A percentile compares a stretch with the other conserved stretches of the same genome.
Conservation (phyloP, 2,329 filamentous ascomycete species). For the Daldinia sp. region DNA sequence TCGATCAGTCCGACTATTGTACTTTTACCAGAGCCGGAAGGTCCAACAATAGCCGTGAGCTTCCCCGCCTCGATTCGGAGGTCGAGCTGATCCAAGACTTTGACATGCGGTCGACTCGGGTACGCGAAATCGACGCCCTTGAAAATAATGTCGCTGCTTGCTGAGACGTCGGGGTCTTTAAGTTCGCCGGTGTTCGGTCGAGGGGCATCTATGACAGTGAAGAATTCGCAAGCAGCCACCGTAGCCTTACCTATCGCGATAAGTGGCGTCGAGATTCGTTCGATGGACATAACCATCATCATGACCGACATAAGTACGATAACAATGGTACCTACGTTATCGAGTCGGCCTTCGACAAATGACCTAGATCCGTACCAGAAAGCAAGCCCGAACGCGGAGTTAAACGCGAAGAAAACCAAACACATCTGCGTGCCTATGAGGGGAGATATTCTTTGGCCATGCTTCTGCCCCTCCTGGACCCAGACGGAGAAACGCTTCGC, state of each 20-base stretch:
- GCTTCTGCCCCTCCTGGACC: conserved; percentile 61
- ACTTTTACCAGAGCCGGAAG: conserved; percentile 79
- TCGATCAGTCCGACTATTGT: conserved; percentile 79
- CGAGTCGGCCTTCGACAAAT: conserved; percentile 60
- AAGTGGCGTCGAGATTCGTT: conserved; percentile 68
- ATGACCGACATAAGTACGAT: conserved; percentile 70
- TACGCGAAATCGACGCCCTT: conserved; percentile 78
- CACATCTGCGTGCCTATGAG: conserved; percentile 66
- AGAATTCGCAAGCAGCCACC: conserved; percentile 69
- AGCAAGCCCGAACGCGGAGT: conserved; percentile 65
- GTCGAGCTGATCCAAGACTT: conserved; percentile 70
- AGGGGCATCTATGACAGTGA: conserved; percentile 65
- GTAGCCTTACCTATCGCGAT: conserved; percentile 69
- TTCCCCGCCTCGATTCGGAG: conserved; percentile 72
- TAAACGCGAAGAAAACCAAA: conserved; percentile 67
- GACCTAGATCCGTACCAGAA: conserved; percentile 74
- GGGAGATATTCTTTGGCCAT: conserved; percentile 63
- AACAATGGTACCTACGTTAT: conserved; percentile 65
- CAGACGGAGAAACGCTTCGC: conserved; percentile 65
- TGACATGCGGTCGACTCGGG: conserved; percentile 72
- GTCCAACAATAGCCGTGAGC: conserved; percentile 79
- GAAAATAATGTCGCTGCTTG: conserved; percentile 68
- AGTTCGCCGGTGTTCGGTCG: conserved; percentile 57
- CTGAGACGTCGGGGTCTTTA: conserved; percentile 62
- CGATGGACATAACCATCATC: conserved; percentile 67